Conservation (phyloP, 139 green algal genomes). For the Chlorella sp. region DNA sequence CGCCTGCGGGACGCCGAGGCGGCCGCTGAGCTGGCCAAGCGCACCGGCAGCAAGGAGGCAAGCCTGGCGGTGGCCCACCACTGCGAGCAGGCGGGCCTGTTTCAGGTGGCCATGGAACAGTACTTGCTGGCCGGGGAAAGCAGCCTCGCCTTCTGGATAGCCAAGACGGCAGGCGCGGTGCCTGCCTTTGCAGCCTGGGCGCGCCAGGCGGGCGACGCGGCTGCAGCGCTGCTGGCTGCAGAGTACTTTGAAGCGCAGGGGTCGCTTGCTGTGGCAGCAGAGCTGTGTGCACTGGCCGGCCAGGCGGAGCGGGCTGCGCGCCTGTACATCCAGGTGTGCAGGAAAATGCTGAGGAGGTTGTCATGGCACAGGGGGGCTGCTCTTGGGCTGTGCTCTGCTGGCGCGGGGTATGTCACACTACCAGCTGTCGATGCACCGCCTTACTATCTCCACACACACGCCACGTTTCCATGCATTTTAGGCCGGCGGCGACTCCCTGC, state of each 20-base stretch:
- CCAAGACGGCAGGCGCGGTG: constrained; percentile 1
- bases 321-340: constrained; percentile 64
- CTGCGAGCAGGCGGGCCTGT: neutral
- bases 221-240: constrained; percentile 59
- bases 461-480: neutral
- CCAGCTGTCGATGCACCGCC: neutral
- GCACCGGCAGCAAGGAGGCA: neutral
- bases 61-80: constrained; percentile 9
- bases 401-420: neutral
- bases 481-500: constrained; percentile 52
- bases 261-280: constrained; percentile 60
- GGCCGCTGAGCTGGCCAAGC: constrained; percentile 32
- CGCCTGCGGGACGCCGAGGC: constrained; percentile 64
- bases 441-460: no score
- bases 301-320: constrained; percentile 58
- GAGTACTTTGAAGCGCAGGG: constrained; percentile 67
- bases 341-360: no score
- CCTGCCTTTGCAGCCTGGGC: constrained; percentile 57
- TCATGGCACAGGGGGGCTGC: no score
- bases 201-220: constrained; percentile 58
- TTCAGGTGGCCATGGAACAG: neutral
- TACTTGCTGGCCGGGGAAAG: constrained; percentile 11
- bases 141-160: neutral
- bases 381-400: neutral
- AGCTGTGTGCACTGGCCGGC: constrained; percentile 61